A percentile compares a stretch with the other conserved stretches of the same genome.
Conservation (phyloP, 768 basidiomycete genomes). For the Hemileccinum impolitum region DNA sequence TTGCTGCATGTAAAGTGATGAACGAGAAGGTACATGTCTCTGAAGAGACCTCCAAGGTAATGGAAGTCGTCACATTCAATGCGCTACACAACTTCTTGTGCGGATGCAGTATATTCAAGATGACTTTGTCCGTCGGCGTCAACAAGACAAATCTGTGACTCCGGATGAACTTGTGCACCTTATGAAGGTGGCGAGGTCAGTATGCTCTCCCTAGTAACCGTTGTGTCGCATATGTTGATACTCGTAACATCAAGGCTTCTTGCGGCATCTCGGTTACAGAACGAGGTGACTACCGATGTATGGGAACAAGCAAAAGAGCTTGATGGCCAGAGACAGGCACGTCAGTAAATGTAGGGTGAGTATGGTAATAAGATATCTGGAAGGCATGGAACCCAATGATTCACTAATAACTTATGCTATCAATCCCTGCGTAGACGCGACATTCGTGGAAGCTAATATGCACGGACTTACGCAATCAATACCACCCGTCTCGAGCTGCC, state of each 20-base stretch:
- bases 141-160: constrained; percentile 37
- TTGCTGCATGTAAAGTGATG: constrained; percentile 52
- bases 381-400: background rate
- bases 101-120: constrained; percentile 63
- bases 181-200: constrained; percentile 70
- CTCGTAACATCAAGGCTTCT: constrained; percentile 44
- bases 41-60: constrained; percentile 58
- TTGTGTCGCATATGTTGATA: constrained; percentile 1
- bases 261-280: constrained; percentile 57
- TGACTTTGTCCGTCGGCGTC: constrained; percentile 57
- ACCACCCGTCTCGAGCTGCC: background rate
- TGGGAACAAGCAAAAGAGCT: constrained; percentile 68
- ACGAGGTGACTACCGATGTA: constrained; percentile 49
- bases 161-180: constrained; percentile 63
- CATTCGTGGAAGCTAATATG: background rate
- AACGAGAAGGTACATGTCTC: constrained; percentile 51
- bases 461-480: constrained; percentile 1
- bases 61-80: constrained; percentile 1
- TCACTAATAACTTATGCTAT: background rate
- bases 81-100: background rate
- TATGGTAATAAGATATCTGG: background rate
- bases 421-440: background rate
- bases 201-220: background rate
- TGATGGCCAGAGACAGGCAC: constrained; percentile 42
- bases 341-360: constrained; percentile 13